A percentile compares a stretch with the other conserved stretches of the same genome.
phyloP scores from a whole-genome alignment of 2,329 filamentous ascomycete species.

The Fonsecaea pugnacius region DNA sequence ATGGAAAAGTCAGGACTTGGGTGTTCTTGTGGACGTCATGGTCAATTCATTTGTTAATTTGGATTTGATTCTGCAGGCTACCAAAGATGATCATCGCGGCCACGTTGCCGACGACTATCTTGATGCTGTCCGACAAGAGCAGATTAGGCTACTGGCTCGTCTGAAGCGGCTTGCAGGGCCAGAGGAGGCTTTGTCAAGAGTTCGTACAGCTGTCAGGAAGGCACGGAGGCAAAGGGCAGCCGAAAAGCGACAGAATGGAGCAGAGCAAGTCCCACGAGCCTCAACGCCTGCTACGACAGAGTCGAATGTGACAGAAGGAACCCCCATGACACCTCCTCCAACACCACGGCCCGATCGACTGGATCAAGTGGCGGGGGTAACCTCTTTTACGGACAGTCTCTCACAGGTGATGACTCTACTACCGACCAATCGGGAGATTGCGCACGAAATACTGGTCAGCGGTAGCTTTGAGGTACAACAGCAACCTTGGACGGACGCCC shows the following conservation, averaged over 20 bases:
- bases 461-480: slow-evolving; percentile 66
- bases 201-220: slow-evolving; percentile 65
- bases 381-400: slow-evolving; percentile 47
- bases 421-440: slow-evolving; percentile 64
- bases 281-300: slow-evolving; percentile 28
- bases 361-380: slow-evolving; percentile 44
- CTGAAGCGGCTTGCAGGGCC: slow-evolving; percentile 66
- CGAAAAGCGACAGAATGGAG: slow-evolving; percentile 24
- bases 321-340: slow-evolving; percentile 34
- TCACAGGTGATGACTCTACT: slow-evolving; percentile 62
- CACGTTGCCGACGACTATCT: slow-evolving; percentile 67
- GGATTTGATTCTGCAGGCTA: slow-evolving; percentile 69
- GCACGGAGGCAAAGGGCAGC: slow-evolving; percentile 43
- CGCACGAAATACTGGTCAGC: slow-evolving; percentile 68
- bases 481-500: slow-evolving; percentile 53
- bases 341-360: slow-evolving; percentile 44
- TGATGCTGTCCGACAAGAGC: slow-evolving; percentile 68
- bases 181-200: slow-evolving; percentile 63
- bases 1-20: slow-evolving; percentile 68
- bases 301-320: slow-evolving; percentile 39
- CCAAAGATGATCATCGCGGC: slow-evolving; percentile 65
- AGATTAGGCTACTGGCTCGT: slow-evolving; percentile 64
- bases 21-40: slow-evolving; percentile 67
- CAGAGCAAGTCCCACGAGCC: slow-evolving; percentile 35
- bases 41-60: slow-evolving; percentile 68